phyloP scores from a whole-genome alignment of 768 basidiomycete genomes.

The Leucocoprinus sp. region DNA sequence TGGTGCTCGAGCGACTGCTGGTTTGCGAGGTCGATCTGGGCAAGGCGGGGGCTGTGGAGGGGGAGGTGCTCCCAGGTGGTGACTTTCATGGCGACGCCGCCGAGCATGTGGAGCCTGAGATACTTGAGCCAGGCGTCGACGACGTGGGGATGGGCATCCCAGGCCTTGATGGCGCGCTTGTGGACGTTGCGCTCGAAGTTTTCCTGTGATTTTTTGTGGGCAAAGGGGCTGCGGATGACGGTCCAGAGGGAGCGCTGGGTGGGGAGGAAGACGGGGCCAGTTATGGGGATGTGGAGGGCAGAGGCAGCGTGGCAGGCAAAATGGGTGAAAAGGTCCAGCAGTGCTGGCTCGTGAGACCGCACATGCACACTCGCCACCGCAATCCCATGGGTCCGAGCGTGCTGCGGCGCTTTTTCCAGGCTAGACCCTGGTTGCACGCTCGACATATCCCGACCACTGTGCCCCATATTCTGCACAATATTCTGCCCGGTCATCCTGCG shows the following conservation, averaged over 20 bases:
- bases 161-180: slow-evolving; percentile 83
- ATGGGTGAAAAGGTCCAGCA: slow-evolving; percentile 73
- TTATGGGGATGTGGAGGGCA: slow-evolving; percentile 76
- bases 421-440: slow-evolving; percentile 39
- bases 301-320: slow-evolving; percentile 80
- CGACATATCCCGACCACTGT: no score
- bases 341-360: slow-evolving; percentile 60
- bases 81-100: slow-evolving; percentile 82
- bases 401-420: slow-evolving; percentile 35
- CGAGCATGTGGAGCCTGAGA: slow-evolving; percentile 62
- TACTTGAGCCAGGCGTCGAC: slow-evolving; percentile 79
- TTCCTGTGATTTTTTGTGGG: slow-evolving; percentile 90
- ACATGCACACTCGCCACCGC: slow-evolving; percentile 82
- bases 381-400: slow-evolving; percentile 55
- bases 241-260: slow-evolving; percentile 78
- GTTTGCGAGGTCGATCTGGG: slow-evolving; percentile 14
- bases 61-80: slow-evolving; percentile 68
- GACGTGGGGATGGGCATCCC: slow-evolving; percentile 75
- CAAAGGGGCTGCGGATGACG: slow-evolving; percentile 78
- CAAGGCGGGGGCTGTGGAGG: slow-evolving; percentile 43
- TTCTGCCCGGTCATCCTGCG: no score
- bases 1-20: not conserved
- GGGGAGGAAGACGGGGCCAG: slow-evolving; percentile 57
- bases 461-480: no score
- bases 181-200: slow-evolving; percentile 86